Base-by-base conservation (phyloP, 2,329 filamentous ascomycete genomes). In the Zymoseptoria brevis region DNA sequence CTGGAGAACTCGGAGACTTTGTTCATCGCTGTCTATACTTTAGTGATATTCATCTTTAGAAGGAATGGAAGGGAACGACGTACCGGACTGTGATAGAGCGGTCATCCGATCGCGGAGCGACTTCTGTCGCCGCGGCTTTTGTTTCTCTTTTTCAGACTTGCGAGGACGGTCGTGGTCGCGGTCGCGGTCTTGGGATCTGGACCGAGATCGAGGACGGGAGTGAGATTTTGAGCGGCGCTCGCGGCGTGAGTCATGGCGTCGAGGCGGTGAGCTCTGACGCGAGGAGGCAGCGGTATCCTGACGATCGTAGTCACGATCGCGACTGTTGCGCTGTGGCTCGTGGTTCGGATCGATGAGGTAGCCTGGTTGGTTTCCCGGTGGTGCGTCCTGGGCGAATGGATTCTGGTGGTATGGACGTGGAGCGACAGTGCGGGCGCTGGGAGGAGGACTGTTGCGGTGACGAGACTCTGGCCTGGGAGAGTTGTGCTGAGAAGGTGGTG, bases 391-490 rank as follows among this genome's bases (percentile, higher is more conserved):
- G 52, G 68, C 68, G 52, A 64, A 63, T 30, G 67, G 64, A 52
- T 70, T 68, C 61, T 70, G 68, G 16, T 67, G 62, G 53, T 68
- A 70, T 9, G 56, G 55, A 22, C 56, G 59, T 24, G 57, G 61
- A 7, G 35, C 35, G 13, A 45, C 35, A 9, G 35, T 13, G 13
- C 35, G 35, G 16, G 13, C 35, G 35, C 2, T 1, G 2, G 35
- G 35, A 4, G 35, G 35, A 45, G 35, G 35, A 6, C 35, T 45
- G 35, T 11, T n/a, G 13, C 16, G 35, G 35, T 16, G 35, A 45
- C 35, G 35, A 13, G 56, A 58, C 22, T 67, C 59, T 49, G 66
- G 67, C 54, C 66, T 69, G 58, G 62, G 57, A 30, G 50, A 59
- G 55, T 64, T 66, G 4, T 65, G 65, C 54, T 68, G 66, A 1